Evolutionary conservation across 345 rosid genomes (phyloP).

Genomic region (Hypericum perforatum): DNA sequence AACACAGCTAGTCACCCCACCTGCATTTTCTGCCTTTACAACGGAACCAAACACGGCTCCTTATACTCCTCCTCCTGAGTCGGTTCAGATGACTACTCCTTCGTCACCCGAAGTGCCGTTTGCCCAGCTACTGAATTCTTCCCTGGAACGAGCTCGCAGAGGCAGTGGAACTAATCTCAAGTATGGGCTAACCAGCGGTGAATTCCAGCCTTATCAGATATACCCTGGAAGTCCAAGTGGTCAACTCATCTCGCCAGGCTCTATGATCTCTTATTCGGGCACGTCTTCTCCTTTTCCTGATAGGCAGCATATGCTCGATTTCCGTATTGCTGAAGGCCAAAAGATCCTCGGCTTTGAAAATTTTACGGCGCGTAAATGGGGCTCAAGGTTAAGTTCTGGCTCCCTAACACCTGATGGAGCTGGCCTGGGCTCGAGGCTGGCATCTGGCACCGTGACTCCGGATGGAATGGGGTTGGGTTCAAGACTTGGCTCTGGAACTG

Average conservation of each 20-base stretch:
- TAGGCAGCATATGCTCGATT: constrained; percentile 46
- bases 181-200: constrained; percentile 54
- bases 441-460: constrained; percentile 81
- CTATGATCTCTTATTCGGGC: constrained; percentile 71
- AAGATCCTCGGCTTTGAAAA: constrained; percentile 63
- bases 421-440: constrained; percentile 19
- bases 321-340: constrained; percentile 52
- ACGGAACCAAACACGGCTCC: constrained; percentile 94
- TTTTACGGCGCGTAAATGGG: constrained; percentile 68
- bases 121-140: constrained; percentile 81
- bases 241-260: constrained; percentile 73
- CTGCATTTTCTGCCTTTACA: constrained; percentile 77
- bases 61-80: constrained; percentile 84
- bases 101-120: constrained; percentile 95
- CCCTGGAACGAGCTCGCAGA: constrained; percentile 73
- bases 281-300: constrained; percentile 85
- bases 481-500: constrained; percentile 15
- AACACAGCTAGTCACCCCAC: constrained; percentile 90
- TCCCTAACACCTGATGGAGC: constrained; percentile 19
- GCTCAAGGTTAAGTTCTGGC: constrained; percentile 48
- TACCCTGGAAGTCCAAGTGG: constrained; percentile 84
- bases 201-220: constrained; percentile 46
- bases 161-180: constrained; percentile 48
- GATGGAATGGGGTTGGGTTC: constrained; percentile 63
- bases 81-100: constrained; percentile 73